Evolutionary conservation across 129 eudicot species (phyloP).

Genomic region (Lactuca sativa): DNA sequence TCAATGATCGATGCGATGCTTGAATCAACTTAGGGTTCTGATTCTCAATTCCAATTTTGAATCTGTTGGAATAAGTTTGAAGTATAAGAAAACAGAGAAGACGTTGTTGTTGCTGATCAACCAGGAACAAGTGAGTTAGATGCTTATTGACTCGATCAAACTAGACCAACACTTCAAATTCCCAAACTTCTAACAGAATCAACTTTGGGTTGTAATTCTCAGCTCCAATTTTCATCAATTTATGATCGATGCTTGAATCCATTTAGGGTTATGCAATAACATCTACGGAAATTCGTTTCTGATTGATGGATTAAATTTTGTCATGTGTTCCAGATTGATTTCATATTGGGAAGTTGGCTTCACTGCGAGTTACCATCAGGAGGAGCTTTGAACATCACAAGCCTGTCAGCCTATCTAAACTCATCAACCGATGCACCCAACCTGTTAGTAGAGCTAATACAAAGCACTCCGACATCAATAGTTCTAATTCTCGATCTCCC

Average conservation of each 20-base stretch:
- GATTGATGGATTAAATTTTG: background rate
- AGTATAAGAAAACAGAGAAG: too few relatives aligned
- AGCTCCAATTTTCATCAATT: background rate
- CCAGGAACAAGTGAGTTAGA: too few relatives aligned
- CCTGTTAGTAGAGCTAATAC: slow-evolving; percentile 74
- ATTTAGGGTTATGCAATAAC: slow-evolving; percentile 14
- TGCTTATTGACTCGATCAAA: background rate
- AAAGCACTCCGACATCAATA: slow-evolving; percentile 65
- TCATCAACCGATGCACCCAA: slow-evolving; percentile 80
- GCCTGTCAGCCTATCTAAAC: slow-evolving; percentile 68
- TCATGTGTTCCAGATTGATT: slow-evolving; percentile 60
- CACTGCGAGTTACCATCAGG: slow-evolving; percentile 89
- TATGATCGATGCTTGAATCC: background rate
- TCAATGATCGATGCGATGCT: background rate
- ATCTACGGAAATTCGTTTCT: background rate
- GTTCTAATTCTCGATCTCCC: slow-evolving; percentile 76
- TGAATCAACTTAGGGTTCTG: slow-evolving; percentile 12
- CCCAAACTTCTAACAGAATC: background rate
- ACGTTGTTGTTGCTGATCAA: too few relatives aligned
- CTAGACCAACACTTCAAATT: background rate
- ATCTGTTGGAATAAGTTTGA: too few relatives aligned
- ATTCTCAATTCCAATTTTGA: background rate
- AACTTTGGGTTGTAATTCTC: slow-evolving; percentile 12
- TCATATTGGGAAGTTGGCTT: slow-evolving; percentile 81
- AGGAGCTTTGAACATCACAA: slow-evolving; percentile 72